Evolutionary conservation across 495 filamentous ascomycete genomes (phyloP).

Genomic region (Cairneyella variabilis): DNA sequence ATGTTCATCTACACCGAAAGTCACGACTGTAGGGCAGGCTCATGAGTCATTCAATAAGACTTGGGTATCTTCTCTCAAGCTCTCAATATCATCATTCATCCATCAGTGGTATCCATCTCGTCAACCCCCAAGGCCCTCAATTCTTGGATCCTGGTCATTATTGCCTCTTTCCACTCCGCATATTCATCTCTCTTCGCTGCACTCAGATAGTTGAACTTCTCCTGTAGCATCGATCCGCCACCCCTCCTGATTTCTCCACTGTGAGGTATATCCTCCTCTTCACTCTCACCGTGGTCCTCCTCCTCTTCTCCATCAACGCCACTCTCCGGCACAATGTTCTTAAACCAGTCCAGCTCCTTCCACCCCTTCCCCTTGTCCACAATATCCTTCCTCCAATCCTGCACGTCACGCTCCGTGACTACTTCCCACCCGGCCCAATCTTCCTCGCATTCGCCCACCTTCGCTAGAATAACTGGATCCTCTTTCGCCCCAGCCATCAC

Average conservation of each 20-base stretch:
- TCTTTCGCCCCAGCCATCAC: conserved; percentile 35
- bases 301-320: conserved; percentile 29
- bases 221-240: conserved; percentile 80
- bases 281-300: conserved; percentile 20
- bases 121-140: conserved; percentile 25
- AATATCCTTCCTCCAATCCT: conserved; percentile 54
- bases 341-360: conserved; percentile 67
- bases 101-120: conserved; percentile 6
- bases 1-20: not conserved
- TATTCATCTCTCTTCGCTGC: conserved; percentile 65
- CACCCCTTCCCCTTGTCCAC: conserved; percentile 52
- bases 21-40: not conserved
- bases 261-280: conserved; percentile 24
- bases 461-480: conserved; percentile 30
- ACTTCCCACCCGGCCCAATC: conserved; percentile 43
- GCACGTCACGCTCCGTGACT: conserved; percentile 47
- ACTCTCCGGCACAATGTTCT: conserved; percentile 41
- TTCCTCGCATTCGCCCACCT: conserved; percentile 35
- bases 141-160: conserved; percentile 54
- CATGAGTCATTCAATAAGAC: not conserved
- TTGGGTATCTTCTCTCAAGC: not conserved
- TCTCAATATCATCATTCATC: not conserved
- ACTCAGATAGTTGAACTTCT: conserved; percentile 74
- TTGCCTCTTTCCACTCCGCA: conserved; percentile 64
- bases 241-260: conserved; percentile 37